Conservation (phyloP, 305 asterid species). For the Ilex paraguariensis region DNA sequence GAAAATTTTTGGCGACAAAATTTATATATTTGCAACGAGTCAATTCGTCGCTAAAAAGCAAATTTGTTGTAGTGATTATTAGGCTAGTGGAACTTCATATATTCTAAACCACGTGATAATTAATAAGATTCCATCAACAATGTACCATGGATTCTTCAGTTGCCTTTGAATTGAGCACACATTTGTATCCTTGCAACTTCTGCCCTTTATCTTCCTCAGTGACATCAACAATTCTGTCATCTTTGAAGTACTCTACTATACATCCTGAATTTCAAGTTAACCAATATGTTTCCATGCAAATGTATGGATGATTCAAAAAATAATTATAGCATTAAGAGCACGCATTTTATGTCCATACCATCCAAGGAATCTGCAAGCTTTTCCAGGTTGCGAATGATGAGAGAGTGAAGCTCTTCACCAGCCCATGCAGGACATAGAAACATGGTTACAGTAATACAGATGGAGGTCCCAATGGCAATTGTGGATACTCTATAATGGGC, state of each 20-base stretch:
- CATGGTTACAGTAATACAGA: conserved; percentile 26
- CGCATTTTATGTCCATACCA: conserved; percentile 11
- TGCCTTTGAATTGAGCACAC: no score
- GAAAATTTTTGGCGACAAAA: no score
- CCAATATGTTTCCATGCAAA: neutral
- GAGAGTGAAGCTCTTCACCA: conserved; percentile 31
- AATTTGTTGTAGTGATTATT: no score
- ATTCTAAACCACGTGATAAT: no score
- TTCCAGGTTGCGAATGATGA: conserved; percentile 23
- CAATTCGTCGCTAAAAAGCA: no score
- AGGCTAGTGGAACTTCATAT: neutral
- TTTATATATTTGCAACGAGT: no score
- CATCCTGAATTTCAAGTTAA: conserved; percentile 34
- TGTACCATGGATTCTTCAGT: conserved; percentile 67
- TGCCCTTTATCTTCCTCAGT: no score
- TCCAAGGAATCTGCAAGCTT: conserved; percentile 38
- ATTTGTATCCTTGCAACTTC: no score
- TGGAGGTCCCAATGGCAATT: conserved; percentile 29
- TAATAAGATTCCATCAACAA: neutral
- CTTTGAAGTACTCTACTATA: conserved; percentile 47
- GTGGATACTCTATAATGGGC: conserved; percentile 30
- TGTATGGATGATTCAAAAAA: no score
- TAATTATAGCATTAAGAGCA: no score
- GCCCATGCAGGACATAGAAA: conserved; percentile 33
- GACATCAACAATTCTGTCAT: no score